Percentiles rank a stretch among this genome's conserved stretches.
These are phyloP conservation scores for Verticillium isaacii DNA, from an alignment of 2,329 filamentous ascomycete species.

Conservation along the genomic window DNA sequence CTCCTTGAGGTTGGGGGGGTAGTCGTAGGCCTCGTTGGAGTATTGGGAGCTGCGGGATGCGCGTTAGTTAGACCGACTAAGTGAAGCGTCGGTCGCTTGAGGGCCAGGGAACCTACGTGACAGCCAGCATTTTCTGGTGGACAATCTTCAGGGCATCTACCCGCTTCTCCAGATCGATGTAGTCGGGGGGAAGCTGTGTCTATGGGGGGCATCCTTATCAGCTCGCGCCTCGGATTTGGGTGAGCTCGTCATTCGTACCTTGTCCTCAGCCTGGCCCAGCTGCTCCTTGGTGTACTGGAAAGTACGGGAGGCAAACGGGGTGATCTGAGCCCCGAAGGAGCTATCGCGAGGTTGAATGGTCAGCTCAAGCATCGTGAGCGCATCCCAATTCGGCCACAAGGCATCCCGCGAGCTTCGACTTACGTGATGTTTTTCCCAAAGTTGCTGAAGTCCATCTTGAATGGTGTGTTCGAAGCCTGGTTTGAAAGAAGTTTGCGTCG, in stretches of 20 bases:
- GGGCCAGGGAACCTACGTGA: conserved; percentile 65
- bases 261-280: conserved; percentile 90
- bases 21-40: conserved; percentile 83
- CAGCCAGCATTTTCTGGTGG: conserved; percentile 93
- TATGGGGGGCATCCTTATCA: conserved; percentile 25
- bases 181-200: conserved; percentile 96
- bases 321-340: conserved; percentile 72
- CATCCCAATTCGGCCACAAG: conserved; percentile 2
- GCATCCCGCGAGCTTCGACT: conserved; percentile 14
- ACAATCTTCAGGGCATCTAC: conserved; percentile 96
- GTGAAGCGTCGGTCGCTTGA: no score
- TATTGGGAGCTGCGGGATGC: conserved; percentile 70
- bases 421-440: conserved; percentile 54
- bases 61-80: conserved; percentile 14
- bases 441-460: conserved; percentile 53
- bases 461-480: background rate
- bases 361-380: background rate
- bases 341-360: conserved; percentile 25
- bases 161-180: conserved; percentile 97
- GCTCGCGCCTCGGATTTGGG: background rate
- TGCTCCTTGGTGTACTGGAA: conserved; percentile 99
- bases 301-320: conserved; percentile 87
- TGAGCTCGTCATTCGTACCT: conserved; percentile 47
- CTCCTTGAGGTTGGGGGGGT: conserved; percentile 96
- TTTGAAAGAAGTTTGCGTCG: background rate